phyloP scores from a whole-genome alignment of 208 protist genomes.

The Trypanosoma mega region DNA sequence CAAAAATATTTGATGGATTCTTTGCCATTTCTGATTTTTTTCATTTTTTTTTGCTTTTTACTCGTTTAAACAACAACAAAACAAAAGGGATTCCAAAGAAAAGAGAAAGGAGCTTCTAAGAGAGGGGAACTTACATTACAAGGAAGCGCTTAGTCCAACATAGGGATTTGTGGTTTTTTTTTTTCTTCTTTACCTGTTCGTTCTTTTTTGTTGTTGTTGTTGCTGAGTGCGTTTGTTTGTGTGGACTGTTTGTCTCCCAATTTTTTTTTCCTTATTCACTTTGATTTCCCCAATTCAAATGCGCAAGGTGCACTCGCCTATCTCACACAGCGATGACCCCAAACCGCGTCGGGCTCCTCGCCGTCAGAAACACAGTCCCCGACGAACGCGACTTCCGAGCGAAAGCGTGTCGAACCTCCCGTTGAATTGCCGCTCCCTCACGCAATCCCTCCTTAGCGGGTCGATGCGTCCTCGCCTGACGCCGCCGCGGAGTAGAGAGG shows the following conservation, averaged over 20 bases:
- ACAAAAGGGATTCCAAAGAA: constrained; percentile 1
- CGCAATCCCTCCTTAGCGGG: not conserved
- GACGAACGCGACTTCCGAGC: no score
- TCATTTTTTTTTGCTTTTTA: constrained; percentile 3
- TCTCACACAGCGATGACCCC: no score
- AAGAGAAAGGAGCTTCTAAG: no score
- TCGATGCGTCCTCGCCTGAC: no score
- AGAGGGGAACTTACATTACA: no score
- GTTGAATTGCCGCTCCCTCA: not conserved
- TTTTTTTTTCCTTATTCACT: not conserved
- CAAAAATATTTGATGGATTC: no score
- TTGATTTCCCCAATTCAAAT: no score
- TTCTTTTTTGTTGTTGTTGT: not conserved
- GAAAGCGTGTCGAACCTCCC: not conserved
- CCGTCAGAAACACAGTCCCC: no score
- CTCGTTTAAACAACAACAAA: constrained; percentile 1
- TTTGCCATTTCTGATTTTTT: not conserved
- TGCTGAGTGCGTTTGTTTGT: constrained; percentile 1
- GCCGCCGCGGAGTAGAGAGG: not conserved
- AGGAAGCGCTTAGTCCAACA: no score
- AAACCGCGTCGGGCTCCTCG: no score
- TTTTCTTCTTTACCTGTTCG: constrained; percentile 8
- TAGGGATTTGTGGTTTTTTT: not conserved
- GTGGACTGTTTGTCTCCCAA: constrained; percentile 14
- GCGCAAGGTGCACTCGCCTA: no score